These are phyloP conservation scores for Melocanna baccifera DNA, from an alignment of 176 grass and related monocot genomes.

Conservation along the genomic window DNA sequence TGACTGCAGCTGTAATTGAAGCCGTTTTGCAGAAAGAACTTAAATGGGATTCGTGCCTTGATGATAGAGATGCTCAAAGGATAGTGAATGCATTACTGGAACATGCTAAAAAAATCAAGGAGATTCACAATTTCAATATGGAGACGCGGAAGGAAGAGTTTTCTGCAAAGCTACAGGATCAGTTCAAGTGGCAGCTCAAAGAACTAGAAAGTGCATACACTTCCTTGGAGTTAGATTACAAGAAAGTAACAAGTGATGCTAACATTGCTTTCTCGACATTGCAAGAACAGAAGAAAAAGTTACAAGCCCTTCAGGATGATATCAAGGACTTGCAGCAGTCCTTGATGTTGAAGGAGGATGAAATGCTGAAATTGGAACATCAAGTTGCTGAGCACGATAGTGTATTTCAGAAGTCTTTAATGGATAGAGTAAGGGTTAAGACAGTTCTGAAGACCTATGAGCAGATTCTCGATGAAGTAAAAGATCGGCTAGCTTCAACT, in stretches of 20 bases:
- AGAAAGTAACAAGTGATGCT: slow-evolving; percentile 32
- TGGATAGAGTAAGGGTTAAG: slow-evolving; percentile 43
- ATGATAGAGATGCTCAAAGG: slow-evolving; percentile 39
- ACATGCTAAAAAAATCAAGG: slow-evolving; percentile 44
- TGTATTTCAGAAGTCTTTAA: slow-evolving; percentile 34
- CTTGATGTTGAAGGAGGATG: slow-evolving; percentile 26
- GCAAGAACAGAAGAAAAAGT: slow-evolving; percentile 37
- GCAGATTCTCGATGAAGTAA: slow-evolving; percentile 26
- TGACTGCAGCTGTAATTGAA: slow-evolving; percentile 44
- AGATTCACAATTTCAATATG: slow-evolving; percentile 35
- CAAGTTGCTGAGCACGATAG: slow-evolving; percentile 25
- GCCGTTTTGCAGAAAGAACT: slow-evolving; percentile 30
- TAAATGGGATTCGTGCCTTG: slow-evolving; percentile 28
- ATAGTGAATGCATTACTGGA: slow-evolving; percentile 41
- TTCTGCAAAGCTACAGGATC: slow-evolving; percentile 39
- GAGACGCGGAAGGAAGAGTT: slow-evolving; percentile 40
- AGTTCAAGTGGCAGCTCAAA: slow-evolving; percentile 45
- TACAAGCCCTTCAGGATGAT: slow-evolving; percentile 28
- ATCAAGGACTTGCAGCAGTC: slow-evolving; percentile 20
- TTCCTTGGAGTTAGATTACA: slow-evolving; percentile 45
- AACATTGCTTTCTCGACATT: slow-evolving; percentile 28
- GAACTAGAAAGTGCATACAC: slow-evolving; percentile 35
- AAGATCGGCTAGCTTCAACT: slow-evolving; percentile 28
- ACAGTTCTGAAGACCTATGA: slow-evolving; percentile 36
- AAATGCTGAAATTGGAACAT: slow-evolving; percentile 36